A percentile compares a stretch with the other conserved stretches of the same genome.
Conservation (phyloP, 768 basidiomycete species). For the Lactarius sp. region DNA sequence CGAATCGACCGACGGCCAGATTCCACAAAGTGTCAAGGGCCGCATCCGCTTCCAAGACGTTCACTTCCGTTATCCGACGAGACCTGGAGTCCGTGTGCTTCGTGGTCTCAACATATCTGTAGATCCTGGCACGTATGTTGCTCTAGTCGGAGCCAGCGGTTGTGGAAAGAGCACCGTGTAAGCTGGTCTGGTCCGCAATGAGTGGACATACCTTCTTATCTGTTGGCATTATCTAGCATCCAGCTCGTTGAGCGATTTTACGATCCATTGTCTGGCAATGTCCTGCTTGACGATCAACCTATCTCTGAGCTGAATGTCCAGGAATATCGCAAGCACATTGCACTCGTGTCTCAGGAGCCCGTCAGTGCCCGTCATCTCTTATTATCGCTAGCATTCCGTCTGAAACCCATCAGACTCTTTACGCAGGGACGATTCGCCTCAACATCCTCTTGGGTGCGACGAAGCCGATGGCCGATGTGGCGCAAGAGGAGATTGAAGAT, state of each 20-base stretch:
- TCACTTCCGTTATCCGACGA: constrained; percentile 82
- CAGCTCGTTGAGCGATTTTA: constrained; percentile 79
- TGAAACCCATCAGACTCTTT: constrained; percentile 48
- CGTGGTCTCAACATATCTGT: constrained; percentile 66
- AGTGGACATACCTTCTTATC: background rate
- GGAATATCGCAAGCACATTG: constrained; percentile 80
- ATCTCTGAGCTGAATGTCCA: constrained; percentile 74
- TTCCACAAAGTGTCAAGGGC: constrained; percentile 44
- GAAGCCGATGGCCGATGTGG: constrained; percentile 68
- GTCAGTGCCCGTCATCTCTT: constrained; percentile 22
- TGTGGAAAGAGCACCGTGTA: constrained; percentile 77
- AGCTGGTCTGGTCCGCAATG: constrained; percentile 28
- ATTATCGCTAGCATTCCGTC: background rate
- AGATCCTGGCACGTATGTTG: constrained; percentile 71
- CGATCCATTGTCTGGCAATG: constrained; percentile 62
- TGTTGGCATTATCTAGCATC: constrained; percentile 42
- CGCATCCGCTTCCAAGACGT: constrained; percentile 70
- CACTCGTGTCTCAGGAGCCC: constrained; percentile 88
- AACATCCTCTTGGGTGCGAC: constrained; percentile 82
- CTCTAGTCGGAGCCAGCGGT: constrained; percentile 73
- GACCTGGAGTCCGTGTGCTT: constrained; percentile 75
- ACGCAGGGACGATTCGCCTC: constrained; percentile 81
- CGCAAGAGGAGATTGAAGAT: constrained; percentile 80
- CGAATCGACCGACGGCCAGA: constrained; percentile 57
- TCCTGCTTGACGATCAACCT: constrained; percentile 60